A percentile compares a stretch with the other conserved stretches of the same genome.
These are phyloP conservation scores for Gossypium schwendimanii DNA, from an alignment of 441 rosid species.

Conservation along the genomic window DNA sequence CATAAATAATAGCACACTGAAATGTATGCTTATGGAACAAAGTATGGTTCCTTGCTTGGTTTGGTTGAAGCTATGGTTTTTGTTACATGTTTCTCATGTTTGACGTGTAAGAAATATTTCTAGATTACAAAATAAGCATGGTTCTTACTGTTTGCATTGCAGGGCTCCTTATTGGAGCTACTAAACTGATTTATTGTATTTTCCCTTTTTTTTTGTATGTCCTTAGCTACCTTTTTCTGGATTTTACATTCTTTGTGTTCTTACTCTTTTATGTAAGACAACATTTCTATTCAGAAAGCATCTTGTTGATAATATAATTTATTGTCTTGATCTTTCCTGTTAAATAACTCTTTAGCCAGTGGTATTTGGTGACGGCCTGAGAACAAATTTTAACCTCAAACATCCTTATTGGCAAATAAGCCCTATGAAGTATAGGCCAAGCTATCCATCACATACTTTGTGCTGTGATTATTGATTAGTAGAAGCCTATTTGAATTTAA, in stretches of 20 bases:
- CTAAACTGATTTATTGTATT: no score
- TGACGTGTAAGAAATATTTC: no score
- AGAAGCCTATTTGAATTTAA: not conserved
- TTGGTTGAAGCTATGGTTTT: not conserved
- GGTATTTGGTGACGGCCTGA: not conserved
- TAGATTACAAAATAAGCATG: no score
- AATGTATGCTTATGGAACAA: not conserved
- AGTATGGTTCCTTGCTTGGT: not conserved
- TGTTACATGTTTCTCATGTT: no score
- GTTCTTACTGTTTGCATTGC: no score
- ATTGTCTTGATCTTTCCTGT: not conserved
- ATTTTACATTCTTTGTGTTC: no score
- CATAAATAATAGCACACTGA: not conserved
- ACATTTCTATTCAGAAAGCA: no score
- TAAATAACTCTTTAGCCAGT: not conserved
- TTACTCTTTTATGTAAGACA: no score
- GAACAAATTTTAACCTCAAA: not conserved
- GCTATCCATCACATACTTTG: not conserved
- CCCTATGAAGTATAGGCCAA: not conserved
- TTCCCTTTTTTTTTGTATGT: no score
- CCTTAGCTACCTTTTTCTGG: no score
- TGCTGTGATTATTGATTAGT: not conserved
- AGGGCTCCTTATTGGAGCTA: no score
- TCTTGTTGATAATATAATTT: no score
- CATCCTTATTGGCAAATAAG: not conserved